Conservation (phyloP, 2,329 filamentous ascomycete species). For the Neonectria coccinea region DNA sequence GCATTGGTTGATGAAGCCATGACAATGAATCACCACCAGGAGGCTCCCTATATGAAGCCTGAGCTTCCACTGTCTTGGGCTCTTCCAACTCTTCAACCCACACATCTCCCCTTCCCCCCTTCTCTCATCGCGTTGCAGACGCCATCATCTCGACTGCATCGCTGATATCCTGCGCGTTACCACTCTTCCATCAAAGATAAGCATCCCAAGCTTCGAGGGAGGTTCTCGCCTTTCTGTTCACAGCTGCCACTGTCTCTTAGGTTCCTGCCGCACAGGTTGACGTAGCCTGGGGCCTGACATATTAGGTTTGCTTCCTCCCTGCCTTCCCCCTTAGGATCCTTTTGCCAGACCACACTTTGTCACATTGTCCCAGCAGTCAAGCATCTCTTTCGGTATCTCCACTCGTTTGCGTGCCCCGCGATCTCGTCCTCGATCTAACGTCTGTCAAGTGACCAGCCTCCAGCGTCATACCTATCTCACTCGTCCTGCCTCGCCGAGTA, state of each 20-base stretch:
- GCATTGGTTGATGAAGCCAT: neutral
- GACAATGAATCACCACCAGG: constrained; percentile 29
- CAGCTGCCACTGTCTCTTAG: neutral
- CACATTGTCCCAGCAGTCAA: neutral
- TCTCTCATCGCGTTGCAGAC: neutral
- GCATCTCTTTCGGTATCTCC: neutral
- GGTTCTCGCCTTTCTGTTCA: neutral
- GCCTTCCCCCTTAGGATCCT: neutral
- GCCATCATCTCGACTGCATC: neutral
- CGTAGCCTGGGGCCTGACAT: neutral
- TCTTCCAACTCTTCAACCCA: constrained; percentile 17
- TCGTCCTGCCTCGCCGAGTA: neutral
- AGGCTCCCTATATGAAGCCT: neutral
- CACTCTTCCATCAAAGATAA: neutral
- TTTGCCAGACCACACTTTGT: neutral
- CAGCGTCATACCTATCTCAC: neutral
- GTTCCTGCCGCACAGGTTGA: neutral
- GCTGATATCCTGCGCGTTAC: neutral
- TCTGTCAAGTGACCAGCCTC: neutral
- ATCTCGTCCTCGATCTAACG: neutral
- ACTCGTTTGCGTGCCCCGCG: neutral
- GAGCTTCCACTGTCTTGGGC: neutral
- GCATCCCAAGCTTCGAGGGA: too few species aligned
- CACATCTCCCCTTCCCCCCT: neutral
- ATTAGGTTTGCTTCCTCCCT: neutral